phyloP scores from a whole-genome alignment of 805 yeast genomes.

The Wickerhamomyces hampshirensis region DNA sequence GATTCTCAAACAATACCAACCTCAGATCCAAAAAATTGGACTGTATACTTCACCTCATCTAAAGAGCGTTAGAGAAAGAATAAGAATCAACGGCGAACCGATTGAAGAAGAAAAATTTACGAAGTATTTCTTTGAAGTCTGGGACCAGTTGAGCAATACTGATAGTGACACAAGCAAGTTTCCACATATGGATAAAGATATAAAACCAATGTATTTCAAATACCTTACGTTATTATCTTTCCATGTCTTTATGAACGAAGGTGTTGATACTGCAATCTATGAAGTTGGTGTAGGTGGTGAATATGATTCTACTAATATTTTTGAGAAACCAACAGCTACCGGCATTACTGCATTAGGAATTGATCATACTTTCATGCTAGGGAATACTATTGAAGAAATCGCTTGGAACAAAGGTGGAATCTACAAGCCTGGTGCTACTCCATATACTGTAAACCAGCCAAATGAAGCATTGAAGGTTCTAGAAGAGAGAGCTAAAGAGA shows the following conservation, averaged over 20 bases:
- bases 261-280: conserved; percentile 88
- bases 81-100: conserved; percentile 82
- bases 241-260: conserved; percentile 83
- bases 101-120: conserved; percentile 77
- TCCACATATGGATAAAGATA: conserved; percentile 69
- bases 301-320: conserved; percentile 91
- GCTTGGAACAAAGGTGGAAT: conserved; percentile 98
- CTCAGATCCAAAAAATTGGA: conserved; percentile 61
- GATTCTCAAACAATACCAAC: conserved; percentile 59
- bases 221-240: conserved; percentile 85
- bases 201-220: conserved; percentile 91
- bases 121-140: conserved; percentile 87
- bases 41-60: conserved; percentile 96
- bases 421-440: conserved; percentile 62
- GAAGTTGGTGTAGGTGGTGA: conserved; percentile 99
- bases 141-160: conserved; percentile 71
- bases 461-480: conserved; percentile 54
- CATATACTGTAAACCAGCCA: conserved; percentile 60
- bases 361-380: conserved; percentile 79
- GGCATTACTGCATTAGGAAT: conserved; percentile 87
- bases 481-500: conserved; percentile 64
- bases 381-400: conserved; percentile 80
- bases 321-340: conserved; percentile 73
- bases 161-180: conserved; percentile 50
- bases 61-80: conserved; percentile 87